Evolutionary conservation across 2,329 filamentous ascomycete species (phyloP).

Genomic region (Xylaria sp.): DNA sequence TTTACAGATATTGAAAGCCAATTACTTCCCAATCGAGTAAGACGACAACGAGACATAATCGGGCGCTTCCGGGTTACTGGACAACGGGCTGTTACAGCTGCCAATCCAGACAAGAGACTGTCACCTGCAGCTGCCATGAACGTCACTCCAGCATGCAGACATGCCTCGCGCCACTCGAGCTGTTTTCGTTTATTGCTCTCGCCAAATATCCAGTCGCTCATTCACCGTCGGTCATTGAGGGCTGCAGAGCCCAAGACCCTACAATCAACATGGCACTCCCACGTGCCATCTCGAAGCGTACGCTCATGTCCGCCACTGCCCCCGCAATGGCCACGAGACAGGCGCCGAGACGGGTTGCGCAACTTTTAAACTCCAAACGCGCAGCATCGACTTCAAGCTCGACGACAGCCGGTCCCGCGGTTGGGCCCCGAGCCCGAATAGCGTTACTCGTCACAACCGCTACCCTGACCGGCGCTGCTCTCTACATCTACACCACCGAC

Average conservation of each 20-base stretch:
- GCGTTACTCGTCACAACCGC: conserved; percentile 50
- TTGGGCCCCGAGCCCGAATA: conserved; percentile 26
- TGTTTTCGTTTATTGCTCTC: conserved; percentile 6
- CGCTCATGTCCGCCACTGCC: conserved; percentile 28
- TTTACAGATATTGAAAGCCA: not conserved
- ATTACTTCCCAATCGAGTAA: conserved; percentile 23
- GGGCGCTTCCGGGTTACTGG: not conserved
- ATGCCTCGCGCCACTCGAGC: not conserved
- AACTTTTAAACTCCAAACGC: conserved; percentile 24
- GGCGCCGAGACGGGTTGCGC: conserved; percentile 28
- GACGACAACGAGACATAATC: conserved; percentile 16
- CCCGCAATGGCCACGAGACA: conserved; percentile 26
- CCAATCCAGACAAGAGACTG: not conserved
- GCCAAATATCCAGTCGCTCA: conserved; percentile 15
- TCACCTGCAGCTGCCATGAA: conserved; percentile 19
- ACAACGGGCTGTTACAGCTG: conserved; percentile 9
- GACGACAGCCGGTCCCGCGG: conserved; percentile 8
- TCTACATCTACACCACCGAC: conserved; percentile 75
- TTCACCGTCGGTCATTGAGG: conserved; percentile 37
- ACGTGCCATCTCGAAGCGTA: conserved; percentile 32
- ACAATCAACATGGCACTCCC: conserved; percentile 36
- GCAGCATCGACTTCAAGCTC: conserved; percentile 28
- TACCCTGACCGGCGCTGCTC: conserved; percentile 50
- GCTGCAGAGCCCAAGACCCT: conserved; percentile 35
- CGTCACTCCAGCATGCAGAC: conserved; percentile 11